Evolutionary conservation across 1,139 yeast genomes (phyloP).

Genomic region (Saccharomyces hybrid): DNA sequence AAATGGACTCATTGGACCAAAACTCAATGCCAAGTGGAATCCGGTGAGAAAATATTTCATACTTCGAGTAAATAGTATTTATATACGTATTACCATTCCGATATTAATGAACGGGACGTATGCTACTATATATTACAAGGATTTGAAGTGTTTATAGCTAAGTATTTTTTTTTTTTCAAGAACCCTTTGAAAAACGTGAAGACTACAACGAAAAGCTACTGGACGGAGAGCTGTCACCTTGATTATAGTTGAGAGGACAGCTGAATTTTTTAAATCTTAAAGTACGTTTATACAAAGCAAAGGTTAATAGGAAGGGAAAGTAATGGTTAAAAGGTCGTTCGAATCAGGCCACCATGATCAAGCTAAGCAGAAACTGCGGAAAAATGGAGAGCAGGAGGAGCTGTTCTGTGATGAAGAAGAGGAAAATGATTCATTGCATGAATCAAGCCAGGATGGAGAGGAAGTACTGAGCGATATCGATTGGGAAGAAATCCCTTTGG

Average conservation of each 20-base stretch:
- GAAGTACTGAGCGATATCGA: constrained; percentile 9
- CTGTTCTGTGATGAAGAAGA: neutral
- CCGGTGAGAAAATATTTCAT: neutral
- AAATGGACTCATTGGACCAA: constrained; percentile 24
- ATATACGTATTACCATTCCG: neutral
- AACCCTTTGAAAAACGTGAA: neutral
- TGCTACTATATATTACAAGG: neutral
- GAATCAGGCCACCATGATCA: neutral
- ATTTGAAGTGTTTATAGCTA: neutral
- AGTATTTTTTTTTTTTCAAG: neutral
- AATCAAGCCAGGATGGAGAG: neutral
- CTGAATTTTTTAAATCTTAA: neutral
- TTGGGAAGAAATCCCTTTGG: constrained; percentile 24
- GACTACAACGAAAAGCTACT: neutral
- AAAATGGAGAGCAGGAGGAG: constrained; percentile 1
- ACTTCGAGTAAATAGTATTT: neutral
- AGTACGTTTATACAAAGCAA: neutral
- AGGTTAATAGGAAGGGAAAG: neutral
- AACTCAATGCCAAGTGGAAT: constrained; percentile 9
- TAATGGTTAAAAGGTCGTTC: neutral
- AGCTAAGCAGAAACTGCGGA: neutral
- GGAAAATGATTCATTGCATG: neutral
- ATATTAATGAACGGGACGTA: neutral
- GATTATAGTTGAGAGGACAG: no score
- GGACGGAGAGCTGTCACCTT: neutral